Evolutionary conservation across 768 basidiomycete genomes (phyloP).

Genomic region (Auricularia heimuer): DNA sequence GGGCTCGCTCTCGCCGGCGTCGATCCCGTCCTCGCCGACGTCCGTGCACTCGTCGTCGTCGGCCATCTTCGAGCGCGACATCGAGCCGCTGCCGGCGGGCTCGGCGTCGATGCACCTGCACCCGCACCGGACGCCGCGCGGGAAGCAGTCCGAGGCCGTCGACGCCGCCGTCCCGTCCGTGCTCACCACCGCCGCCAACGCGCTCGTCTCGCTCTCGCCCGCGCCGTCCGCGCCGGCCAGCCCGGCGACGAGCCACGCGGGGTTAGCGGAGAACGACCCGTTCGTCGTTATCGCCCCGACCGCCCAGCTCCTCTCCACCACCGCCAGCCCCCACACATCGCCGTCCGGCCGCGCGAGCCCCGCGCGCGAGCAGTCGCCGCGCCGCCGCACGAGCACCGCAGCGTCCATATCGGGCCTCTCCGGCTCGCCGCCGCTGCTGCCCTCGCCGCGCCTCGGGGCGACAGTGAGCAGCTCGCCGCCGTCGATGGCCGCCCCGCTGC

Average conservation of each 20-base stretch:
- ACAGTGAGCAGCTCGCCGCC: slow-evolving; percentile 26
- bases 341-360: neutral
- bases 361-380: neutral
- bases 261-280: slow-evolving; percentile 42
- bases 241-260: slow-evolving; percentile 37
- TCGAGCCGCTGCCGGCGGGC: slow-evolving; percentile 44
- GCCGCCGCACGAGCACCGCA: neutral
- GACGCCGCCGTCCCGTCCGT: slow-evolving; percentile 80
- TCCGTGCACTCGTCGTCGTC: slow-evolving; percentile 81
- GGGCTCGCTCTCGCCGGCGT: slow-evolving; percentile 59
- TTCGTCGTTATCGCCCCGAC: slow-evolving; percentile 3
- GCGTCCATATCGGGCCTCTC: neutral
- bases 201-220: slow-evolving; percentile 32
- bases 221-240: slow-evolving; percentile 13
- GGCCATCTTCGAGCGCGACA: slow-evolving; percentile 87
- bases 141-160: slow-evolving; percentile 61
- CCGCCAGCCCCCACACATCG: neutral
- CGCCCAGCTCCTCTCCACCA: neutral
- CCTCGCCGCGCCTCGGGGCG: neutral
- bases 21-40: slow-evolving; percentile 71
- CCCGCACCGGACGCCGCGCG: slow-evolving; percentile 60
- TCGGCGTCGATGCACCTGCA: slow-evolving; percentile 19
- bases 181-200: slow-evolving; percentile 70
- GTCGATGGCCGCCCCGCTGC: slow-evolving; percentile 37
- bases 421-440: neutral